Conservation (phyloP, 805 yeast genomes). For the Tetrapisispora namnaoensis region DNA sequence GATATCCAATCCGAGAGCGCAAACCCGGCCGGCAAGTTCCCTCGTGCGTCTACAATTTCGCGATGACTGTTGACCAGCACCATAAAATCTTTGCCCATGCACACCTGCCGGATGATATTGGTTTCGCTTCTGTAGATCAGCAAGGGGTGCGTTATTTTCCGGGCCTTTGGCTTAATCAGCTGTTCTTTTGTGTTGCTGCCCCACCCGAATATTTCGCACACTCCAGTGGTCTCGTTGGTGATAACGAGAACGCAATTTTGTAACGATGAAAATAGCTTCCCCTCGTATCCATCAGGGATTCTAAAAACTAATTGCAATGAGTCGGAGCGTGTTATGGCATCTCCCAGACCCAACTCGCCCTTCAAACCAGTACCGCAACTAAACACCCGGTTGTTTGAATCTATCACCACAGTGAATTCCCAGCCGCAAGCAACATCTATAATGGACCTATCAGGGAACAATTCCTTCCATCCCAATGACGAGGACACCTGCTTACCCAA, state of each 20-base stretch:
- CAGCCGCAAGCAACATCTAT: constrained; percentile 60
- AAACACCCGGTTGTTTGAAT: constrained; percentile 33
- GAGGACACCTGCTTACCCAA: constrained; percentile 19
- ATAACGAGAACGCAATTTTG: constrained; percentile 58
- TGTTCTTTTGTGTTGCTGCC: constrained; percentile 43
- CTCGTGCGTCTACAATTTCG: constrained; percentile 7
- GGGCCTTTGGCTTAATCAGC: constrained; percentile 24
- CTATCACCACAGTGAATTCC: constrained; percentile 56
- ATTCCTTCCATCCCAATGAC: constrained; percentile 12
- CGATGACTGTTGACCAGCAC: constrained; percentile 11
- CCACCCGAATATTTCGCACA: constrained; percentile 35
- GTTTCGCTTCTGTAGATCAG: constrained; percentile 10
- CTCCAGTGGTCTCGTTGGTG: constrained; percentile 41
- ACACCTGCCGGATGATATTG: constrained; percentile 8
- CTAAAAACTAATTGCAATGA: constrained; percentile 8
- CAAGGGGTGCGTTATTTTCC: constrained; percentile 11
- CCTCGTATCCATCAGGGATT: neutral
- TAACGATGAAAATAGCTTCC: constrained; percentile 26
- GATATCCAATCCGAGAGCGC: constrained; percentile 7
- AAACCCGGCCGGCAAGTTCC: constrained; percentile 17
- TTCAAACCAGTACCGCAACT: constrained; percentile 54
- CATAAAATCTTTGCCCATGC: constrained; percentile 25
- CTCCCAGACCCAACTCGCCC: constrained; percentile 65
- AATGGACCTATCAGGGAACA: constrained; percentile 28
- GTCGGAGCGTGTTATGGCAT: constrained; percentile 3